Evolutionary conservation across 345 rosid genomes (phyloP).

Genomic region (Heritiera fomes): DNA sequence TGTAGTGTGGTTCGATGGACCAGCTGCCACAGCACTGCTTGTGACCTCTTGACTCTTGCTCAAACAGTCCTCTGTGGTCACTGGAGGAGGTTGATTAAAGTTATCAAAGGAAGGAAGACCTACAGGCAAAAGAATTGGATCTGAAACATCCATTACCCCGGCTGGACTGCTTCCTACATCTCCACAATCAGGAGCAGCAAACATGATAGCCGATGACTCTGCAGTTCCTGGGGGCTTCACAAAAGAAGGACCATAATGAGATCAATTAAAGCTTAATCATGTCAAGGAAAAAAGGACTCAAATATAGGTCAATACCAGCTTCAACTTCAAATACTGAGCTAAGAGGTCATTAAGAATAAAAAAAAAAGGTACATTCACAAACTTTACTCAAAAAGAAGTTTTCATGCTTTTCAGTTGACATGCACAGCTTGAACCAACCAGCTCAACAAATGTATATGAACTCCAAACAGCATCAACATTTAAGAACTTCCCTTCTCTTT

Average conservation of each 20-base stretch:
- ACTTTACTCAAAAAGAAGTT: conserved; percentile 8
- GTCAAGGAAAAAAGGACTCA: conserved; percentile 19
- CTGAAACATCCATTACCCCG: conserved; percentile 75
- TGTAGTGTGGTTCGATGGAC: conserved; percentile 47
- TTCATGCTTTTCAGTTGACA: not conserved
- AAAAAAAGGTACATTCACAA: not conserved
- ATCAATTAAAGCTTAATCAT: conserved; percentile 24
- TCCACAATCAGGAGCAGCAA: conserved; percentile 78
- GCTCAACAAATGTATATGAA: not conserved
- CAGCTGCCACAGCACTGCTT: conserved; percentile 47
- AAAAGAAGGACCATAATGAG: conserved; percentile 34
- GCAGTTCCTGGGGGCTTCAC: conserved; percentile 99
- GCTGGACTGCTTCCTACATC: conserved; percentile 81
- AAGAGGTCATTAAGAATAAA: not conserved
- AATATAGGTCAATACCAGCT: conserved; percentile 6
- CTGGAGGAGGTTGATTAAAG: conserved; percentile 63
- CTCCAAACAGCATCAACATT: not conserved
- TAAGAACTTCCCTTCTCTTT: not conserved
- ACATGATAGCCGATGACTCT: conserved; percentile 81
- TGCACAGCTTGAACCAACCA: not conserved
- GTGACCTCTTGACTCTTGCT: conserved; percentile 71
- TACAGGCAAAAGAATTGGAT: conserved; percentile 75
- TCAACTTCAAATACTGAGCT: conserved; percentile 7
- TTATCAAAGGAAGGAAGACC: conserved; percentile 82
- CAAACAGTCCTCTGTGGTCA: conserved; percentile 55